These are phyloP conservation scores for Trametes cinnabarina DNA, from an alignment of 768 basidiomycete genomes.

Conservation along the genomic window DNA sequence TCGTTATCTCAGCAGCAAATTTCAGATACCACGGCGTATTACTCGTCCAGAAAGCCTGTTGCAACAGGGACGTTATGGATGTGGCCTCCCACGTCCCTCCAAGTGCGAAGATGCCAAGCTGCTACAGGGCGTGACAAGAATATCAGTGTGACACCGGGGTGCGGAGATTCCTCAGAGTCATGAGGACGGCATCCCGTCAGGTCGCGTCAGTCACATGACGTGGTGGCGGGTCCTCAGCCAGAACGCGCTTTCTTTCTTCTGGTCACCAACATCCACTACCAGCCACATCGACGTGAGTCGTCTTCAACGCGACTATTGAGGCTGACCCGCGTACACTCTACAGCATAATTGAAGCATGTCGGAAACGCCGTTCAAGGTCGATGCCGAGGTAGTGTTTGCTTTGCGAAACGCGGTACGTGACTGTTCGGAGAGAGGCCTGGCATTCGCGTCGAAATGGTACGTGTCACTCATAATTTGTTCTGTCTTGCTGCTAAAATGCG, in stretches of 20 bases:
- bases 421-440: conserved; percentile 70
- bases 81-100: not conserved
- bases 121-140: conserved; percentile 1
- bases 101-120: conserved; percentile 8
- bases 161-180: no score
- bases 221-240: not conserved
- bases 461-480: no score
- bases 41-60: not conserved
- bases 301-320: no score
- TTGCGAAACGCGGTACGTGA: conserved; percentile 64
- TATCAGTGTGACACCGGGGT: no score
- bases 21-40: no score
- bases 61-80: not conserved
- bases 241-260: not conserved
- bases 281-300: not conserved
- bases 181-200: no score
- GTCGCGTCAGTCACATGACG: conserved; percentile 14
- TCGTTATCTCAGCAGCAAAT: no score
- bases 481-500: not conserved
- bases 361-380: conserved; percentile 31
- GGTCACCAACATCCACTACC: not conserved
- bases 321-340: no score
- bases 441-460: conserved; percentile 76
- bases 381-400: conserved; percentile 51
- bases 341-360: not conserved